A percentile compares a stretch with the other conserved stretches of the same genome.
Evolutionary conservation across 2,329 filamentous ascomycete species (phyloP).

Genomic region (Ophiostoma himal-ulmi): DNA sequence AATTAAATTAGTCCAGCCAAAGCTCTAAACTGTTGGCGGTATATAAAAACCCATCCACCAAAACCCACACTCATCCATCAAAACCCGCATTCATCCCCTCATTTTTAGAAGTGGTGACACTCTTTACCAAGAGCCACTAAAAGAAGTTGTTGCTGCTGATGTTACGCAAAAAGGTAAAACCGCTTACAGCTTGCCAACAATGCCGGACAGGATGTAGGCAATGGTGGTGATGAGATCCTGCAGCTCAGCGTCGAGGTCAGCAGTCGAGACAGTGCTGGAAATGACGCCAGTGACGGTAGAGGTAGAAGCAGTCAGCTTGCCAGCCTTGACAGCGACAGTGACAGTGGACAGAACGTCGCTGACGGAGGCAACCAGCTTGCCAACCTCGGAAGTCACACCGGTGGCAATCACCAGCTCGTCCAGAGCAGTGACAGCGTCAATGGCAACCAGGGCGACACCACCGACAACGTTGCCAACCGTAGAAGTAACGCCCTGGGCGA

Average conservation of each 20-base stretch:
- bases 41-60: not conserved
- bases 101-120: not conserved
- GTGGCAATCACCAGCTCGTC: not conserved
- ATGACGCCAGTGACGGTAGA: not conserved
- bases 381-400: not conserved
- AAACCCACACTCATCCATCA: not conserved
- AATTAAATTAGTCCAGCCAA: not conserved
- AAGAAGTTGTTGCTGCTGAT: not conserved
- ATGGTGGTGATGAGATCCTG: not conserved
- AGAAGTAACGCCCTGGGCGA: not conserved
- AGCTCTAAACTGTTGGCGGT: not conserved
- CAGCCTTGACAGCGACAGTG: not conserved
- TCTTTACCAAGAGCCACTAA: not conserved
- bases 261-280: not conserved
- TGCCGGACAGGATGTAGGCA: not conserved
- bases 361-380: conserved; percentile 9
- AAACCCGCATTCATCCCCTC: not conserved
- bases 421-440: not conserved
- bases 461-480: not conserved
- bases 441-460: not conserved
- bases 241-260: not conserved
- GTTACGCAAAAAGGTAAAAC: not conserved
- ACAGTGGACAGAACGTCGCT: not conserved
- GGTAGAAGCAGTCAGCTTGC: not conserved
- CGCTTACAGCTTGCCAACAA: not conserved